Base-by-base conservation (phyloP, 83 land plant genomes). In the Thuja plicata region DNA sequence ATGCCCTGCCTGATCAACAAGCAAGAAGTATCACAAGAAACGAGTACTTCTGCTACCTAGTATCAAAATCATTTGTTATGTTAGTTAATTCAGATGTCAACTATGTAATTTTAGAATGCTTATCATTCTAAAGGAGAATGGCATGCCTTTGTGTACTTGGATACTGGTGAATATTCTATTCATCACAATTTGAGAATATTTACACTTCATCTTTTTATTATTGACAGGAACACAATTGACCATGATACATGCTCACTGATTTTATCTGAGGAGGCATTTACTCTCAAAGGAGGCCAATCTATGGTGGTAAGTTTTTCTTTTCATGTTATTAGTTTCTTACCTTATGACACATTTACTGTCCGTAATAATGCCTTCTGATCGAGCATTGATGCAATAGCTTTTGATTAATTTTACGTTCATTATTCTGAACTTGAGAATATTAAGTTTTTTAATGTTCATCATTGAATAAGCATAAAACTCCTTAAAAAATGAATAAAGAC, bases 281-380 rank as follows among this genome's bases (percentile, higher is more conserved):
- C 37, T 85, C 71, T 85, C 19, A 85, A 85, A 55, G 87, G 87
- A 85, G 87, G 43, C 21, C 87, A 85, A 85, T 45, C 55, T 37
- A 55, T 55, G 66, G 55, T 46, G 57, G 87, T 85, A 85, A 27
- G 87, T 54, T 34, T 37, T 43, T 12, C 84, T 41, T 43, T 40
- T n/a, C 52, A 81, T 81, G 45, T 40, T 81, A 81, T 8, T 74
- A 35, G 78, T 34, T 21, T 74, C 37, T 66, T 66, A 4, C 71
- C 30, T 27, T 27, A 8, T 66, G 71, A 66, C 30, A 66, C 71
- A 66, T 6, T 6, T 27, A 66, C 71, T 66, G n/a, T 27, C n/a
- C 27, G 71, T 21, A 66, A 27, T 66, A 27, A 66, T 66, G 71
- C n/a, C 30, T 66, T 66, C n/a, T 27, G 2, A 66, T 66, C 1